Conservation (phyloP, 495 filamentous ascomycete genomes). For the Penicillium riverlandense region DNA sequence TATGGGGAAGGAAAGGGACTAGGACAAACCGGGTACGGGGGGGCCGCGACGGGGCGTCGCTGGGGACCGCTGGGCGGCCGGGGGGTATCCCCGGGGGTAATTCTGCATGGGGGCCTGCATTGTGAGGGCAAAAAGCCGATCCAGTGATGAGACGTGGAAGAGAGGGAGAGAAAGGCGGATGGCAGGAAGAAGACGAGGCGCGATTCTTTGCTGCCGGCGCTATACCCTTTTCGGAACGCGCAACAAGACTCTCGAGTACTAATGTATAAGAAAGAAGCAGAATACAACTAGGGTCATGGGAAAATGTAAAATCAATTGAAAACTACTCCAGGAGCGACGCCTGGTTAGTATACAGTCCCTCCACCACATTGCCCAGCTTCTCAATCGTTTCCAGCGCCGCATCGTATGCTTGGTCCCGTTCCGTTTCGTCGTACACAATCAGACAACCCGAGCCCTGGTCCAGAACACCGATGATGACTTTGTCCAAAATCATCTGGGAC, state of each 20-base stretch:
- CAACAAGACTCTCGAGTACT: background rate
- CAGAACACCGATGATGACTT: slow-evolving; percentile 94
- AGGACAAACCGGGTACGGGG: slow-evolving; percentile 29
- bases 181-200: slow-evolving; percentile 19
- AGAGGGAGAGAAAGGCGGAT: slow-evolving; percentile 16
- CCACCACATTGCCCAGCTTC: slow-evolving; percentile 95
- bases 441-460: slow-evolving; percentile 97
- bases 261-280: too few relatives aligned
- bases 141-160: slow-evolving; percentile 6
- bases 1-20: slow-evolving; percentile 8
- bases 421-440: slow-evolving; percentile 92
- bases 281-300: too few relatives aligned
- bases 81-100: slow-evolving; percentile 38
- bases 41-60: slow-evolving; percentile 37
- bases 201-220: slow-evolving; percentile 36
- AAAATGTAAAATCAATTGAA: background rate
- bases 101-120: slow-evolving; percentile 41
- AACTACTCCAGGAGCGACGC: slow-evolving; percentile 81
- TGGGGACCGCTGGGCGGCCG: slow-evolving; percentile 36
- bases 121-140: slow-evolving; percentile 11
- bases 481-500: slow-evolving; percentile 98
- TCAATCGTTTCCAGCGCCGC: slow-evolving; percentile 90
- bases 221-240: slow-evolving; percentile 31
- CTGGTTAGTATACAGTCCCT: slow-evolving; percentile 95
- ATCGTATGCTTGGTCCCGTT: slow-evolving; percentile 89